These are phyloP conservation scores for Mortierella sp. DNA, from an alignment of 371 early-diverging fungal species.

Conservation along the genomic window DNA sequence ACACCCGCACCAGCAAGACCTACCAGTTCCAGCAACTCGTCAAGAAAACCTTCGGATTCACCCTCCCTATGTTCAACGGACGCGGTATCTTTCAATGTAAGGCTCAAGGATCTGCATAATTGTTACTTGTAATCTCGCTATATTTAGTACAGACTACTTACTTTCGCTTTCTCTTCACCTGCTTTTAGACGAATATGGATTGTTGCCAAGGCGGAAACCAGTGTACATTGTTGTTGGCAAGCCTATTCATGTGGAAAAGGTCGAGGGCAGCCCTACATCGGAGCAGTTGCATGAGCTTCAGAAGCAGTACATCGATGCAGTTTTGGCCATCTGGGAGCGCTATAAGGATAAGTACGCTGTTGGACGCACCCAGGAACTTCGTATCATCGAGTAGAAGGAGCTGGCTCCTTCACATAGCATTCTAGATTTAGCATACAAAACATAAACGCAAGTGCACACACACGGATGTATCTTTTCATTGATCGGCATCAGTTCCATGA, in stretches of 20 bases:
- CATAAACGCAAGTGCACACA: background rate
- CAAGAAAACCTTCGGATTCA: conserved; percentile 75
- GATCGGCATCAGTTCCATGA: no score
- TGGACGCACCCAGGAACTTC: conserved; percentile 67
- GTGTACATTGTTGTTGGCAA: conserved; percentile 66
- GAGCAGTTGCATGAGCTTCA: conserved; percentile 79
- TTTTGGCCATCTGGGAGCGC: conserved; percentile 72
- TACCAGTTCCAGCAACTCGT: conserved; percentile 71
- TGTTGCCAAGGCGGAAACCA: conserved; percentile 50
- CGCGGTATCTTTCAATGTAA: conserved; percentile 82
- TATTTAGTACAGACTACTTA: conserved; percentile 58
- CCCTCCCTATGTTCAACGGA: conserved; percentile 81
- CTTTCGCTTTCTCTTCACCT: conserved; percentile 37
- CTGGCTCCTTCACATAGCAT: conserved; percentile 1
- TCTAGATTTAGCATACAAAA: background rate
- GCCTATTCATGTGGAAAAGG: conserved; percentile 71
- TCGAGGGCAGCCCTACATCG: conserved; percentile 65
- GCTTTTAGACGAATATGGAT: conserved; percentile 48
- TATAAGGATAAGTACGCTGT: conserved; percentile 80
- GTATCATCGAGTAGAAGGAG: conserved; percentile 62
- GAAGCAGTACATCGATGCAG: conserved; percentile 70
- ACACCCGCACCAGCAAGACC: conserved; percentile 63
- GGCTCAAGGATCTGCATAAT: conserved; percentile 13
- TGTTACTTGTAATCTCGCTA: background rate
- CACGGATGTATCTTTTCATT: background rate